Percentiles rank a stretch among this genome's conserved stretches.
Evolutionary conservation across 177 flowering plant genomes (phyloP).

Genomic region (Vitis hybrid): DNA sequence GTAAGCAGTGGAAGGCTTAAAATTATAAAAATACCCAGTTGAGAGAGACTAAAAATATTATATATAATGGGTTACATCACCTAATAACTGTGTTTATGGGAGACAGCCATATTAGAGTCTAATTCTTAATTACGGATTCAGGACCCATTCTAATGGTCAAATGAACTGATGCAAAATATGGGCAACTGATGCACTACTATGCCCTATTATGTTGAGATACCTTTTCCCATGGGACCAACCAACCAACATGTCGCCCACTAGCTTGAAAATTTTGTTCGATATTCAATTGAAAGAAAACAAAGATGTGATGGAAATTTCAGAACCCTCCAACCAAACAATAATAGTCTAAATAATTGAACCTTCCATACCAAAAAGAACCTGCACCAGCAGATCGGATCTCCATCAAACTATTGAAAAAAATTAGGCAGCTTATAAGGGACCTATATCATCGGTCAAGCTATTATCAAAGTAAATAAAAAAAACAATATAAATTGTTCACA

Average conservation of each 20-base stretch:
- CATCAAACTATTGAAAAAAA: neutral
- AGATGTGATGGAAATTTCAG: constrained; percentile 10
- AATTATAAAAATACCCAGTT: too few species aligned
- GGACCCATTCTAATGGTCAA: too few species aligned
- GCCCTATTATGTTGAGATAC: neutral
- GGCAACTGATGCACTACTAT: neutral
- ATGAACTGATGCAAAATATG: too few species aligned
- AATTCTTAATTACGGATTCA: too few species aligned
- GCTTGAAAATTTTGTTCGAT: neutral
- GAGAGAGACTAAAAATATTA: too few species aligned
- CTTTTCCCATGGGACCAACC: neutral
- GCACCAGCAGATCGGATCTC: constrained; percentile 4
- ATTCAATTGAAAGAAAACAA: constrained; percentile 1
- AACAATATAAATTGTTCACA: too few species aligned
- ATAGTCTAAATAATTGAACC: neutral
- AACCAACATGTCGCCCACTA: neutral
- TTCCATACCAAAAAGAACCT: neutral
- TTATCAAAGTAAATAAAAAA: neutral
- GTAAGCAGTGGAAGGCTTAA: too few species aligned
- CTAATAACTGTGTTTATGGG: too few species aligned
- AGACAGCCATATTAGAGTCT: too few species aligned
- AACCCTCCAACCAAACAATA: constrained; percentile 2
- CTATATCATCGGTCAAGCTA: neutral
- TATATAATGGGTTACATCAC: too few species aligned
- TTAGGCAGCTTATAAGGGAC: neutral